Conservation (phyloP, 2,329 filamentous ascomycete species). For the Xylaria hypoxylon region DNA sequence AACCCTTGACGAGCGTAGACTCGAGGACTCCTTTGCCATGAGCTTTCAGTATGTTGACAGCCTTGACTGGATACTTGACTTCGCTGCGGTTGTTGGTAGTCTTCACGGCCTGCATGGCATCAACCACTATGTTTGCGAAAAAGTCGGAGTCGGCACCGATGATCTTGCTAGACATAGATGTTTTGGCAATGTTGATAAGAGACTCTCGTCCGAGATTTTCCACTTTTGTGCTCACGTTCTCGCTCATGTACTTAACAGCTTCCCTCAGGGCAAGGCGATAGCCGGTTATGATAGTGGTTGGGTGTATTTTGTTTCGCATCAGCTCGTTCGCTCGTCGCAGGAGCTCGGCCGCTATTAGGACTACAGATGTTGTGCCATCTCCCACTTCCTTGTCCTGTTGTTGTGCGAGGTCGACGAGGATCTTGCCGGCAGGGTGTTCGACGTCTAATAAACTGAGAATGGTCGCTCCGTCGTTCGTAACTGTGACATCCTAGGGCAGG, state of each 20-base stretch:
- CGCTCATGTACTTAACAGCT: conserved; percentile 98
- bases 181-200: conserved; percentile 94
- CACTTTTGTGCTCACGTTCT: conserved; percentile 96
- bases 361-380: conserved; percentile 97
- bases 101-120: conserved; percentile 96
- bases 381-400: conserved; percentile 99
- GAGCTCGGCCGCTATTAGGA: conserved; percentile 96
- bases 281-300: conserved; percentile 98
- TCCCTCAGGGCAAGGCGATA: conserved; percentile 95
- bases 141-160: conserved; percentile 96
- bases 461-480: conserved; percentile 98
- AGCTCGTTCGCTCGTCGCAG: conserved; percentile 94
- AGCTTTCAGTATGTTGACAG: conserved; percentile 97
- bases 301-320: conserved; percentile 99
- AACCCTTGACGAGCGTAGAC: conserved; percentile 92
- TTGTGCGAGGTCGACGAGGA: conserved; percentile 95
- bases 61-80: conserved; percentile 97
- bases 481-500: conserved; percentile 83
- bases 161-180: conserved; percentile 99
- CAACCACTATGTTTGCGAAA: conserved; percentile 96
- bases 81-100: conserved; percentile 90
- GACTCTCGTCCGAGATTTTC: conserved; percentile 91
- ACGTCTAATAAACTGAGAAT: conserved; percentile 96
- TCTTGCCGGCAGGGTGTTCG: conserved; percentile 98
- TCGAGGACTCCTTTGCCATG: conserved; percentile 93